Evolutionary conservation across 371 early-diverging fungal species (phyloP).

Genomic region (Mucor velutinosus): DNA sequence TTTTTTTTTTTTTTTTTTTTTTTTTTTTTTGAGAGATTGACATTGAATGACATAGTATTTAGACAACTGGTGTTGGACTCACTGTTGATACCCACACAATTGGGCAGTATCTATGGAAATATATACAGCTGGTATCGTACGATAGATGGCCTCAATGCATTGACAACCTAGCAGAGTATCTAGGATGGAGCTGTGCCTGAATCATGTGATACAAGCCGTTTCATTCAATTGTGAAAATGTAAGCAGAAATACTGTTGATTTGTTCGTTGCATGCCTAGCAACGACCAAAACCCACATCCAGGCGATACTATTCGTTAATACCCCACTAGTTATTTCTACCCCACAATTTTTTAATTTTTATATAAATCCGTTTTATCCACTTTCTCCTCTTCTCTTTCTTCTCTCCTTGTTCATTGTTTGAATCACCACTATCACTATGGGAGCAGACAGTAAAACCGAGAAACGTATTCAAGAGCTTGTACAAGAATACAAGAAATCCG

Average conservation of each 20-base stretch:
- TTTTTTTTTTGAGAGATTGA: too few species aligned
- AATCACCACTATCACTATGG: background rate
- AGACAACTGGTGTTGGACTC: too few species aligned
- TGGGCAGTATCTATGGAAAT: too few species aligned
- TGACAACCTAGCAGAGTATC: background rate
- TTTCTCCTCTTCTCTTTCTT: constrained; percentile 6
- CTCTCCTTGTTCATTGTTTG: background rate
- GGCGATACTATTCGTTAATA: background rate
- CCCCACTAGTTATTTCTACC: background rate
- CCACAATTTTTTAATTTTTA: background rate
- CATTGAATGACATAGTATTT: too few species aligned
- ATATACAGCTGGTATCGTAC: too few species aligned
- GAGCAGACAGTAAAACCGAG: constrained; percentile 12
- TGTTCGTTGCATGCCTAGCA: background rate
- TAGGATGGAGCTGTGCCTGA: background rate
- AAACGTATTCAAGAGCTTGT: constrained; percentile 20
- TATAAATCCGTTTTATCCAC: background rate
- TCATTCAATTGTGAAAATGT: background rate
- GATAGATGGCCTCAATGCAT: background rate
- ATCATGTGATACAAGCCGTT: background rate
- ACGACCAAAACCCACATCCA: background rate
- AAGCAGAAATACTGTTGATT: background rate
- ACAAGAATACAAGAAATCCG: constrained; percentile 20
- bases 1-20: too few species aligned
- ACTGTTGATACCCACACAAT: too few species aligned